Evolutionary conservation across 352 stramenopile species (phyloP).

Genomic region (Globisporangium rhizosaccharum): DNA sequence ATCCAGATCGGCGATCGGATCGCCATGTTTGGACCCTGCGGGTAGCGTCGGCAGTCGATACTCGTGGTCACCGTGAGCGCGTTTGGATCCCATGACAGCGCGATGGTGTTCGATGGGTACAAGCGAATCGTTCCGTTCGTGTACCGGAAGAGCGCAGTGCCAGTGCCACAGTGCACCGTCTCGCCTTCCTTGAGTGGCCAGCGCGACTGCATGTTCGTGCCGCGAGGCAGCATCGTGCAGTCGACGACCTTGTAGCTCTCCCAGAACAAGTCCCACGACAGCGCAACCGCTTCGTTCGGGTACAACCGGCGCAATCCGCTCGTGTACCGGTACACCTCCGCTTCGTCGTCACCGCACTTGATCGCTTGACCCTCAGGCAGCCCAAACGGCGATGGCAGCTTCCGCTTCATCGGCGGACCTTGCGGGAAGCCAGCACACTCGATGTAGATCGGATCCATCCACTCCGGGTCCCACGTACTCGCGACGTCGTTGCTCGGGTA

Average conservation of each 20-base stretch:
- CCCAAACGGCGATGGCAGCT: background rate
- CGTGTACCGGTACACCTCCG: conserved; percentile 14
- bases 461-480: conserved; percentile 20
- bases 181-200: conserved; percentile 1
- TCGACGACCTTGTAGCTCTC: conserved; percentile 7
- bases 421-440: background rate
- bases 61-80: background rate
- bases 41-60: conserved; percentile 18
- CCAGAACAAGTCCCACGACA: conserved; percentile 23
- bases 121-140: conserved; percentile 7
- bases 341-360: conserved; percentile 14
- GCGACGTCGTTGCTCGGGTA: conserved; percentile 14
- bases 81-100: conserved; percentile 18
- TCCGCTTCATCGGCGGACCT: conserved; percentile 3
- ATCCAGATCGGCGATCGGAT: conserved; percentile 1
- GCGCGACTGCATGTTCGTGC: background rate
- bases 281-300: conserved; percentile 12
- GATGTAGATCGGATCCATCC: conserved; percentile 4
- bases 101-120: conserved; percentile 10
- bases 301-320: conserved; percentile 15
- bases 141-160: conserved; percentile 6
- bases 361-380: conserved; percentile 8
- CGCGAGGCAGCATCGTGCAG: conserved; percentile 1
- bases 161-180: conserved; percentile 1
- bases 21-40: background rate